Evolutionary conservation across 768 basidiomycete genomes (phyloP).

Genomic region (Kwoniella sp.): DNA sequence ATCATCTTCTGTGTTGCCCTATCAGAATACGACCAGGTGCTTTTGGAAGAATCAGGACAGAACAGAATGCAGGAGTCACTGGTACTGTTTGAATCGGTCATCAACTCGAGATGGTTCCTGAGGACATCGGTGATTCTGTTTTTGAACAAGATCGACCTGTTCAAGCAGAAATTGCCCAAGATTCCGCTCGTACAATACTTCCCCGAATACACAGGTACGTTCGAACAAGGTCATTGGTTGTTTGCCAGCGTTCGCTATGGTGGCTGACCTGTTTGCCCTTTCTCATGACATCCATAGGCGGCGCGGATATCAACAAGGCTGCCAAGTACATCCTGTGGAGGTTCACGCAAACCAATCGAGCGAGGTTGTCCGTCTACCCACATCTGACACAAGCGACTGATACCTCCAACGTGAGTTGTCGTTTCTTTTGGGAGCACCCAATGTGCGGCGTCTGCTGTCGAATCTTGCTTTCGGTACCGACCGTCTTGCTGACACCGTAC

Average conservation of each 20-base stretch:
- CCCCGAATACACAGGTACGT: constrained; percentile 71
- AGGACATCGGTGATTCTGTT: constrained; percentile 65
- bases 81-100: constrained; percentile 73
- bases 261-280: constrained; percentile 1
- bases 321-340: constrained; percentile 93
- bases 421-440: neutral
- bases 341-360: constrained; percentile 77
- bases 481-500: neutral
- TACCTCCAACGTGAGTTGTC: constrained; percentile 69
- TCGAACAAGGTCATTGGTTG: neutral
- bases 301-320: constrained; percentile 87
- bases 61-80: constrained; percentile 77
- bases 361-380: constrained; percentile 74
- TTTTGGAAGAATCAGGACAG: constrained; percentile 66
- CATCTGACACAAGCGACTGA: constrained; percentile 90
- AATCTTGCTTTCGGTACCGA: neutral
- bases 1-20: constrained; percentile 77
- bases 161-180: constrained; percentile 73
- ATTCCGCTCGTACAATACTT: constrained; percentile 64
- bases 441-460: neutral
- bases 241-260: too few species aligned
- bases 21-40: constrained; percentile 75
- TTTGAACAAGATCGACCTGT: constrained; percentile 66
- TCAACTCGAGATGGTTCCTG: constrained; percentile 77
- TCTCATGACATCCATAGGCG: constrained; percentile 58